Evolutionary conservation across 2,329 filamentous ascomycete genomes (phyloP), one percentile per base, ranked within the genome.

Genomic region (Clonostachys rosea): DNA sequence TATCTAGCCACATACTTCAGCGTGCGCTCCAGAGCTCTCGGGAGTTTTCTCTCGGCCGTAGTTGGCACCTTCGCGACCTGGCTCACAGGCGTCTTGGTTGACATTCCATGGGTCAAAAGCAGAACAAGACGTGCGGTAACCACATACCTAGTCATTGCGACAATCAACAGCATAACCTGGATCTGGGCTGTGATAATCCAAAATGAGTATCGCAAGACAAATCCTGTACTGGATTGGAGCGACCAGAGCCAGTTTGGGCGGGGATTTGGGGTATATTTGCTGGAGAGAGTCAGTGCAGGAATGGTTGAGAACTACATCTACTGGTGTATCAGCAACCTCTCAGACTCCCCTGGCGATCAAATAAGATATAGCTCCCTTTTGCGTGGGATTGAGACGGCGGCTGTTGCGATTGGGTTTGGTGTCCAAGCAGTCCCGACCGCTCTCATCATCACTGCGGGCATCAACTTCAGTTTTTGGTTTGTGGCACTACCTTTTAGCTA

Each of bases 241-340:
- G 24, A 30, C 24, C 24, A 30, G 9, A 30, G 24, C 24, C 24
- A 30, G 2, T 30, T 30, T 30, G 24, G 24, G 24, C 8, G 24
- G 9, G 24, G 24, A 2, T 72, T 72, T 46, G 68, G 69, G 1
- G 45, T 72, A 9, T 73, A 67, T 48, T 55, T 73, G 48, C 63
- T 72, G 40, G 65, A 70, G 49, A 60, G 64, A 4, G 56, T 69
- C 46, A 66, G 63, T 49, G 52, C 66, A 1, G 59, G 61, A 5
- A 64, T 72, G 56, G 63, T 70, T 3, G 65, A 73, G 44, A 71
- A 72, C 48, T 72, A 68, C 49, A 68, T 72, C 30, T 73, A 73
- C 53, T 73, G 69, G 70, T 72, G 67, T 44, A 73, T 73, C 47
- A 59, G 68, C 4, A 72, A 71, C 47, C 52, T 73, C 5, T 69